A percentile compares a stretch with the other conserved stretches of the same genome.
Evolutionary conservation across 2,329 filamentous ascomycete genomes (phyloP).

Genomic region (Colletotrichum liaoningense): DNA sequence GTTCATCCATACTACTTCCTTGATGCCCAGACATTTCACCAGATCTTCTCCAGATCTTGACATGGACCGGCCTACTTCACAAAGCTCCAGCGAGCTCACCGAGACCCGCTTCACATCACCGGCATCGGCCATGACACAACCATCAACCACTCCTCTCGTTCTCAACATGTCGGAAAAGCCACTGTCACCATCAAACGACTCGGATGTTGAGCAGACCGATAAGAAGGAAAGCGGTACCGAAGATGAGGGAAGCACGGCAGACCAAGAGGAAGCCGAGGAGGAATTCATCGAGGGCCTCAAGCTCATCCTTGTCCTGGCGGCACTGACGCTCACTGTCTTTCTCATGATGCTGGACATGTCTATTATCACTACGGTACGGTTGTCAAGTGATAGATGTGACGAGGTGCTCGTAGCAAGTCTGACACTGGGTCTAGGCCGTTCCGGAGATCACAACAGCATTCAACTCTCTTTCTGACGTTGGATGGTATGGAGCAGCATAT

Average conservation of each 20-base stretch:
- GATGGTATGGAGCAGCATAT: slow-evolving; percentile 66
- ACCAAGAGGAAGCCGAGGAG: background rate
- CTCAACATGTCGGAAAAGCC: background rate
- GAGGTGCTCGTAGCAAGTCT: background rate
- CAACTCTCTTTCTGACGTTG: slow-evolving; percentile 62
- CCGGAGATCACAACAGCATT: slow-evolving; percentile 63
- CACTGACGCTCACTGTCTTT: slow-evolving; percentile 56
- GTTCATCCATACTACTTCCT: background rate
- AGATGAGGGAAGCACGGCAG: background rate
- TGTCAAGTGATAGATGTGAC: background rate
- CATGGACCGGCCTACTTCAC: background rate
- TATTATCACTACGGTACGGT: slow-evolving; percentile 60
- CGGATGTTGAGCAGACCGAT: background rate
- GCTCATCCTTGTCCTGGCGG: slow-evolving; percentile 47
- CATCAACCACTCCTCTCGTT: background rate
- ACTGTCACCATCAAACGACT: background rate
- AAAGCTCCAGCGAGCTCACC: background rate
- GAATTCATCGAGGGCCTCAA: slow-evolving; percentile 46
- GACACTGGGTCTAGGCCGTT: slow-evolving; percentile 49
- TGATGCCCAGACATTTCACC: background rate
- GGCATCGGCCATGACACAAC: background rate
- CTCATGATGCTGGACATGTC: slow-evolving; percentile 63
- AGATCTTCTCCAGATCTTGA: background rate
- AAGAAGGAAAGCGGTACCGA: background rate
- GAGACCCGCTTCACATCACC: background rate